Evolutionary conservation across 2,329 filamentous ascomycete genomes (phyloP).

Genomic region (Apiospora marii): DNA sequence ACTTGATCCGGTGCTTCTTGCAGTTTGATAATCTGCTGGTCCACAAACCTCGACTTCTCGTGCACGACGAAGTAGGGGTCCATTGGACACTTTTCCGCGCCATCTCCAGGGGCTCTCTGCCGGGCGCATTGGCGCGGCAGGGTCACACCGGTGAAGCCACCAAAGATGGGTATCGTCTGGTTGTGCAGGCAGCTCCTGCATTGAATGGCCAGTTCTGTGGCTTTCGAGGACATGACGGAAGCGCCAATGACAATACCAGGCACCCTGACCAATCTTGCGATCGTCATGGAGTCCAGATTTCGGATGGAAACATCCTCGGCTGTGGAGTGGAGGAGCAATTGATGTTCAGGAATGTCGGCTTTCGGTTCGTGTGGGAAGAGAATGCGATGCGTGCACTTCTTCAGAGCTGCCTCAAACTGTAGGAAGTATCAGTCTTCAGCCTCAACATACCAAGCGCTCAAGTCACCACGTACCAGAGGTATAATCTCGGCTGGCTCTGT

Average conservation of each 20-base stretch:
- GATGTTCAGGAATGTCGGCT: conserved; percentile 83
- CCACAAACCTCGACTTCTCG: conserved; percentile 92
- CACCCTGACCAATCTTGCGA: conserved; percentile 93
- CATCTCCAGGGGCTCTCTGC: conserved; percentile 68
- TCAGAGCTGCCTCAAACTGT: conserved; percentile 90
- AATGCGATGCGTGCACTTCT: conserved; percentile 91
- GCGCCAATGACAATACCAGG: conserved; percentile 98
- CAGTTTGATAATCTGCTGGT: conserved; percentile 97
- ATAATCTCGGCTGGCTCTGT: conserved; percentile 93
- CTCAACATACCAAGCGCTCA: background rate
- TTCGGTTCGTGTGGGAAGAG: conserved; percentile 79
- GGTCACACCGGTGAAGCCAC: conserved; percentile 87
- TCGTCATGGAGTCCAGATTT: conserved; percentile 89
- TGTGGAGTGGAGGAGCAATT: conserved; percentile 92
- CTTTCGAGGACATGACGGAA: conserved; percentile 95
- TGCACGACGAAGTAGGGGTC: conserved; percentile 97
- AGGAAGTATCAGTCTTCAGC: background rate
- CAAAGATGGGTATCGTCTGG: conserved; percentile 74
- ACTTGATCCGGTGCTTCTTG: conserved; percentile 98
- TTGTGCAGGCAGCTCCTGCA: conserved; percentile 85
- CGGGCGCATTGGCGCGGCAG: conserved; percentile 82
- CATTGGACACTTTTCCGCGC: conserved; percentile 79
- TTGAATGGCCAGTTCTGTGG: conserved; percentile 84
- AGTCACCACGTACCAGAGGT: conserved; percentile 71
- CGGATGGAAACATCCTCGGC: conserved; percentile 92